phyloP scores from a whole-genome alignment of 2,329 filamentous ascomycete species.

The Trichoderma sp. region DNA sequence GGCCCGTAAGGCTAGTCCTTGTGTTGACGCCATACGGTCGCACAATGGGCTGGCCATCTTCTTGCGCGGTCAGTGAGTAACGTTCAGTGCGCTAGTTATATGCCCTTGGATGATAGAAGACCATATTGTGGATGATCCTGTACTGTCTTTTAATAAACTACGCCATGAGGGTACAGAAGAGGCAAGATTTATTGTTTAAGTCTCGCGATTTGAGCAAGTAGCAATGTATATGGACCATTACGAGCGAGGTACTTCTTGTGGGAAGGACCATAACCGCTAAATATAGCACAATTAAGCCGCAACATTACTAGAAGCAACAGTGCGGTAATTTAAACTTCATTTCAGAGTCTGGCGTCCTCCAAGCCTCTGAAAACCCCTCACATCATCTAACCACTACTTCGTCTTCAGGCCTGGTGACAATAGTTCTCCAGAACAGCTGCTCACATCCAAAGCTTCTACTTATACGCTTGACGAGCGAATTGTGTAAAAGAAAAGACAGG shows the following conservation, averaged over 20 bases:
- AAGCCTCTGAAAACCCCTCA: neutral
- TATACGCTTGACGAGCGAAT: too few species aligned
- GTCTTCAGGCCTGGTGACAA: neutral
- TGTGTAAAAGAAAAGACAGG: too few species aligned
- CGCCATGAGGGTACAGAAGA: neutral
- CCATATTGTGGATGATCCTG: too few species aligned
- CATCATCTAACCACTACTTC: neutral
- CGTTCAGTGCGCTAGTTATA: neutral
- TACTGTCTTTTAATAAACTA: neutral
- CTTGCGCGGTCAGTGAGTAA: neutral
- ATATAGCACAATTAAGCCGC: neutral
- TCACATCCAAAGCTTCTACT: too few species aligned
- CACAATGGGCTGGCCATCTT: neutral
- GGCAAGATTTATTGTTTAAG: neutral
- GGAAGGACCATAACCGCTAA: neutral
- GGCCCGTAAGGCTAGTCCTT: neutral
- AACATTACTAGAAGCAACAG: neutral
- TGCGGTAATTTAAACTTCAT: neutral
- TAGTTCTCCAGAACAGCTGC: neutral
- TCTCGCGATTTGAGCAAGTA: neutral
- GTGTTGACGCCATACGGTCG: neutral
- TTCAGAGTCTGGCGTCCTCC: neutral
- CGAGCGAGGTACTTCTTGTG: too few species aligned
- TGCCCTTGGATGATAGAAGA: neutral
- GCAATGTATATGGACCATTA: too few species aligned